Base-by-base conservation (phyloP, 805 yeast genomes). In the Diddensiella transvaalensis region DNA sequence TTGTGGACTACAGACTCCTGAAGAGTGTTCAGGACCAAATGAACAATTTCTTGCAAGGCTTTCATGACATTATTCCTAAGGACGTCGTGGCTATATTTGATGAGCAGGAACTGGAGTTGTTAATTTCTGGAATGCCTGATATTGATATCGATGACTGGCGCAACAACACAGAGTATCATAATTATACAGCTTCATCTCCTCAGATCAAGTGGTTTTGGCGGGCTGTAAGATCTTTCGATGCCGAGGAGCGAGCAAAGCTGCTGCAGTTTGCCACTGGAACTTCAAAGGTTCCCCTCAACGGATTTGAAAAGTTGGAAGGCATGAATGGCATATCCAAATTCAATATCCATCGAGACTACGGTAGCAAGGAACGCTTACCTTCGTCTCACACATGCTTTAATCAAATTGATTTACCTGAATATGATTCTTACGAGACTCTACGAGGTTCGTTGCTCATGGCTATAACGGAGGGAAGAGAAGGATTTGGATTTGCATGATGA, bases 201-300 rank as follows among this genome's bases (percentile, higher is more conserved):
- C 97, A 90, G 62, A 83, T 93, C 48, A 89, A 85, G 61, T 91
- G 97, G 87, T 93, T 93, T 69, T 93, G 99, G 99, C 76, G 97
- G 62, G 96, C 97, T 1, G 96, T 93, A 11, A 80, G 88, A 59
- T 87, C 97, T 0, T 93, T 93, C 68, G 96, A 88, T 60, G 78
- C 78, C 15, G 99, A 93, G 64, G 97, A 93, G 63, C 76, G 96
- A 42, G 99, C 99, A 5, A 90, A 89, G 62, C 70, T 93, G 55
- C 71, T 93, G 50, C 99, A 93, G 64, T 93, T 93, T 72, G 91
- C 95, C 1, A 93, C 99, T 0, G 99, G 99, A 51, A 91, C 99
- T 0, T 83, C 95, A 53, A 89, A 90, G 66, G 98, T 93, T 5
- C 99, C 99, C 21, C 73, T 90, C 53, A 85, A 86, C 60, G 99